Conservation (phyloP, 306 rosid species). For the Fragaria vesca region DNA sequence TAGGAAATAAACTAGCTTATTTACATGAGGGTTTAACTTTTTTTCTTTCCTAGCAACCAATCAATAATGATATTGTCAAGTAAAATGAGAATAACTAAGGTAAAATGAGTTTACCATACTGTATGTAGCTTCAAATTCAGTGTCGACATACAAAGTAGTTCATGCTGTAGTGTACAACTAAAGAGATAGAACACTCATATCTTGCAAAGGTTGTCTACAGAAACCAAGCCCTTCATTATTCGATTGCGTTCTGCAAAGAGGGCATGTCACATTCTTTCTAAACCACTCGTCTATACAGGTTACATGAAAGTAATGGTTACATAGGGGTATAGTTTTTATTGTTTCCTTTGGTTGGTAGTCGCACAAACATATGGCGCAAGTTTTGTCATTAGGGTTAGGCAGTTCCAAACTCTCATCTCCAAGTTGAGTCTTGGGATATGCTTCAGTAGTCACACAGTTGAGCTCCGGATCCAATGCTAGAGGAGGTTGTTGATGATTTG, state of each 20-base stretch:
- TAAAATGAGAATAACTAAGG: too few species aligned
- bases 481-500: background rate
- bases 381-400: background rate
- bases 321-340: conserved; percentile 38
- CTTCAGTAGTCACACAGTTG: background rate
- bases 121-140: too few species aligned
- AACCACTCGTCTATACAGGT: conserved; percentile 49
- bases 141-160: too few species aligned
- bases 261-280: conserved; percentile 43
- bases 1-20: too few species aligned
- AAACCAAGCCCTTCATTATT: background rate
- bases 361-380: conserved; percentile 5
- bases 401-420: conserved; percentile 4
- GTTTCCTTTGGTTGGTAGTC: conserved; percentile 34
- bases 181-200: background rate
- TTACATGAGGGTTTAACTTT: too few species aligned
- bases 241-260: conserved; percentile 34
- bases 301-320: conserved; percentile 50
- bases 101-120: too few species aligned
- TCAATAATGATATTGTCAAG: too few species aligned
- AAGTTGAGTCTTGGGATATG: background rate
- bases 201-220: background rate
- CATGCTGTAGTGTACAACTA: too few species aligned
- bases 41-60: too few species aligned
- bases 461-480: background rate